A percentile compares a stretch with the other conserved stretches of the same genome.
Conservation (phyloP, 2,329 filamentous ascomycete genomes). For the Raffaelea ambrosiae region DNA sequence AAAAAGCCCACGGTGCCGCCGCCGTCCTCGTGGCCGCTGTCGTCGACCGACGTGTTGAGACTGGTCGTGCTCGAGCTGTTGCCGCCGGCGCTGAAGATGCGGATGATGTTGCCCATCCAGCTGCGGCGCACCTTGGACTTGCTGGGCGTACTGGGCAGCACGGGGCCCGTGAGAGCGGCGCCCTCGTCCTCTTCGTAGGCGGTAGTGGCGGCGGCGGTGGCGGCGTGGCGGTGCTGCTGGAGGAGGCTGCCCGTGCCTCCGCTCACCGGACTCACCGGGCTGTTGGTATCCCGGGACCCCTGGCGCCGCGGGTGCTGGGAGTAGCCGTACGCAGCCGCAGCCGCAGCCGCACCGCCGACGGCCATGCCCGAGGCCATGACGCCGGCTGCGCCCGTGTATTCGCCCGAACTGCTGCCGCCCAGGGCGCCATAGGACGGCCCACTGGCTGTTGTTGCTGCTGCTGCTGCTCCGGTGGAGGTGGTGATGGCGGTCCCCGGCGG, state of each 20-base stretch:
- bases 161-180: slow-evolving; percentile 26
- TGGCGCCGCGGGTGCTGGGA: too few species aligned
- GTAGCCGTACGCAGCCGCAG: background rate
- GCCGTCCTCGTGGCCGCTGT: slow-evolving; percentile 23
- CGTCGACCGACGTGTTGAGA: slow-evolving; percentile 12
- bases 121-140: slow-evolving; percentile 47
- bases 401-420: background rate
- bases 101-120: slow-evolving; percentile 61
- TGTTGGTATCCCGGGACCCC: background rate
- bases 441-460: background rate
- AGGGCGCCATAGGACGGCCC: background rate
- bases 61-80: slow-evolving; percentile 13
- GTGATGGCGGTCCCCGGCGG: background rate
- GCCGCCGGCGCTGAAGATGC: slow-evolving; percentile 44
- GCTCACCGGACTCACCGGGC: background rate
- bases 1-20: slow-evolving; percentile 28
- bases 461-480: too few species aligned
- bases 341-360: background rate
- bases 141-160: slow-evolving; percentile 44
- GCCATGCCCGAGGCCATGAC: background rate
- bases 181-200: slow-evolving; percentile 22
- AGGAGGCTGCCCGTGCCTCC: background rate
- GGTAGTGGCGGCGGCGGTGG: background rate
- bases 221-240: background rate
- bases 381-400: background rate